These are phyloP conservation scores for Pezicula radicicola DNA, from an alignment of 2,329 filamentous ascomycete genomes.

Conservation along the genomic window DNA sequence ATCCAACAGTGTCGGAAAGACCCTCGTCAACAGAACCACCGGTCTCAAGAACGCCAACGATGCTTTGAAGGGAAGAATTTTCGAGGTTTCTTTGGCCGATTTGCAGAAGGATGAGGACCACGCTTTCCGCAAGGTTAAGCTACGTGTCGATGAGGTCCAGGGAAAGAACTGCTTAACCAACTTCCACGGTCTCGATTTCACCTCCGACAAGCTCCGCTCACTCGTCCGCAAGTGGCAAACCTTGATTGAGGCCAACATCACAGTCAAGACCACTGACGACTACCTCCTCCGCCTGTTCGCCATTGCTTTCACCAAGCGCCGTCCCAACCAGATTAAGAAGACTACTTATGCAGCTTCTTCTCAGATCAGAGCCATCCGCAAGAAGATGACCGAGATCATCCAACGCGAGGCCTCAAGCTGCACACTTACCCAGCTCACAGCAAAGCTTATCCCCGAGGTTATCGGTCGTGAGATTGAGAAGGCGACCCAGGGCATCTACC, in stretches of 20 bases:
- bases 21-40: constrained; percentile 97
- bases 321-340: constrained; percentile 99
- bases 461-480: constrained; percentile 99
- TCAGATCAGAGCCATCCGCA: constrained; percentile 96
- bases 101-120: constrained; percentile 99
- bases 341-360: constrained; percentile 97
- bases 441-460: constrained; percentile 98
- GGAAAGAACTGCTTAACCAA: constrained; percentile 99
- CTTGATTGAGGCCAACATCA: constrained; percentile 98
- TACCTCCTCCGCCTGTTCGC: constrained; percentile 99
- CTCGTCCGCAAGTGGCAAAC: constrained; percentile 99
- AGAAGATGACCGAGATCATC: constrained; percentile 99
- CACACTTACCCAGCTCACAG: constrained; percentile 93
- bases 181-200: constrained; percentile 99
- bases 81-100: constrained; percentile 98
- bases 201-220: constrained; percentile 98
- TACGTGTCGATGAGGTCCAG: constrained; percentile 97
- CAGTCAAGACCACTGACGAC: constrained; percentile 99
- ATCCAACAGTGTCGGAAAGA: constrained; percentile 88
- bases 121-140: constrained; percentile 99
- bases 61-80: constrained; percentile 95
- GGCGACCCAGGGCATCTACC: constrained; percentile 98
- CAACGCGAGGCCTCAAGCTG: constrained; percentile 90
- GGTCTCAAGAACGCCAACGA: constrained; percentile 99
- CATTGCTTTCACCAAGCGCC: constrained; percentile 99